These are phyloP conservation scores for Sugiyamaella neomexicana DNA, from an alignment of 1,139 yeast species.

Conservation along the genomic window DNA sequence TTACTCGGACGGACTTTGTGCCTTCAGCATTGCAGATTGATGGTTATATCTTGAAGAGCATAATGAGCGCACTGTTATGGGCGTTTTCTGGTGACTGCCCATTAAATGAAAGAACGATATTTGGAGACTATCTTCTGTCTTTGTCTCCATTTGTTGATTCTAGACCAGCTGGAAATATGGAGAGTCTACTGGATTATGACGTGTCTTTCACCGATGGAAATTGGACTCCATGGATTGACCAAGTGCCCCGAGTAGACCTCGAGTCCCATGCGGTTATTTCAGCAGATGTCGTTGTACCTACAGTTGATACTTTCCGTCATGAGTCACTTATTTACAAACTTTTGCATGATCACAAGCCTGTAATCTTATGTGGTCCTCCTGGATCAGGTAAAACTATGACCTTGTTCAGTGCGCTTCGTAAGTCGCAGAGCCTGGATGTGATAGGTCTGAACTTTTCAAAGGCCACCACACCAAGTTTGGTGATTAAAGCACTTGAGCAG, in stretches of 20 bases:
- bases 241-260: conserved; percentile 51
- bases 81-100: conserved; percentile 65
- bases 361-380: conserved; percentile 92
- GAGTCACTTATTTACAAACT: conserved; percentile 61
- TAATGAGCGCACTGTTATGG: conserved; percentile 59
- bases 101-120: conserved; percentile 44
- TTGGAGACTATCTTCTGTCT: conserved; percentile 42
- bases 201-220: conserved; percentile 48
- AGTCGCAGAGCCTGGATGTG: conserved; percentile 58
- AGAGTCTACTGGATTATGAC: conserved; percentile 47
- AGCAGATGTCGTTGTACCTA: conserved; percentile 72
- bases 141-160: conserved; percentile 31
- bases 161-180: conserved; percentile 20
- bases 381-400: conserved; percentile 98
- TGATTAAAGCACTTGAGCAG: conserved; percentile 69
- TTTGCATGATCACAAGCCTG: conserved; percentile 57
- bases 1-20: conserved; percentile 27
- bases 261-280: conserved; percentile 64
- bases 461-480: conserved; percentile 65
- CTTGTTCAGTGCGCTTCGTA: conserved; percentile 64
- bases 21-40: conserved; percentile 32
- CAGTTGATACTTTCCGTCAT: conserved; percentile 72
- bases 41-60: conserved; percentile 43
- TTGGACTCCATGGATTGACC: conserved; percentile 51
- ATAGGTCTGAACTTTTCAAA: conserved; percentile 80